Evolutionary conservation across 495 filamentous ascomycete genomes (phyloP).

Genomic region (Stereocaulon alpinum): DNA sequence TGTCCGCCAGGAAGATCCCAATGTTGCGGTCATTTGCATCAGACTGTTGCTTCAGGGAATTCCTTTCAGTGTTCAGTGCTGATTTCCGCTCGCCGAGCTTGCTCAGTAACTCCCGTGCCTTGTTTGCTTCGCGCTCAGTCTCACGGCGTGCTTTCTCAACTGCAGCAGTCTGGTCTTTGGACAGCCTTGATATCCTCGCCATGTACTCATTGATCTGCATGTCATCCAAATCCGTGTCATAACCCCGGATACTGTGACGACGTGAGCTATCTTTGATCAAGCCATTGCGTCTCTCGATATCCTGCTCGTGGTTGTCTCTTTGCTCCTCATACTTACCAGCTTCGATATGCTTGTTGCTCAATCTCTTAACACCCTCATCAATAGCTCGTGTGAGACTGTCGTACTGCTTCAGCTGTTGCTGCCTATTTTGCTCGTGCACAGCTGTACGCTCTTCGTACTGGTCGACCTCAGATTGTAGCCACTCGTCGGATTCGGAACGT

Average conservation of each 20-base stretch:
- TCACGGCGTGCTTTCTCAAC: constrained; percentile 65
- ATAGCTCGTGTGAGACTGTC: constrained; percentile 53
- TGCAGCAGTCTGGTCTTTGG: constrained; percentile 64
- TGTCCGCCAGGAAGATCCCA: constrained; percentile 47
- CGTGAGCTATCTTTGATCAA: constrained; percentile 71
- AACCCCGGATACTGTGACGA: constrained; percentile 73
- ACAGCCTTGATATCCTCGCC: constrained; percentile 58
- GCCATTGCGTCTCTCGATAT: constrained; percentile 54
- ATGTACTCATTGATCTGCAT: constrained; percentile 64
- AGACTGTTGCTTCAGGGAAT: constrained; percentile 58
- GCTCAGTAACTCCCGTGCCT: constrained; percentile 54
- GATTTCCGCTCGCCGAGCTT: constrained; percentile 59
- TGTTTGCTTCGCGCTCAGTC: constrained; percentile 57
- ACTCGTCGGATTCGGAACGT: constrained; percentile 67
- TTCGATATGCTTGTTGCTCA: constrained; percentile 69
- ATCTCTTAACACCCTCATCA: constrained; percentile 41
- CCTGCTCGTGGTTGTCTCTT: constrained; percentile 73
- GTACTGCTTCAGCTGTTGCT: constrained; percentile 40
- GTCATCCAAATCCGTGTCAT: constrained; percentile 69
- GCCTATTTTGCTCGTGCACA: constrained; percentile 50
- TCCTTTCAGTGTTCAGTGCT: constrained; percentile 58
- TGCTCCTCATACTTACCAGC: constrained; percentile 76
- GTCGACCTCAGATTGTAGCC: constrained; percentile 63
- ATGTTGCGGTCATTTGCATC: constrained; percentile 57
- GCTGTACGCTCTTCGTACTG: constrained; percentile 69